Evolutionary conservation across 2,329 filamentous ascomycete species (phyloP).

Genomic region (Hypoxylon sp.): DNA sequence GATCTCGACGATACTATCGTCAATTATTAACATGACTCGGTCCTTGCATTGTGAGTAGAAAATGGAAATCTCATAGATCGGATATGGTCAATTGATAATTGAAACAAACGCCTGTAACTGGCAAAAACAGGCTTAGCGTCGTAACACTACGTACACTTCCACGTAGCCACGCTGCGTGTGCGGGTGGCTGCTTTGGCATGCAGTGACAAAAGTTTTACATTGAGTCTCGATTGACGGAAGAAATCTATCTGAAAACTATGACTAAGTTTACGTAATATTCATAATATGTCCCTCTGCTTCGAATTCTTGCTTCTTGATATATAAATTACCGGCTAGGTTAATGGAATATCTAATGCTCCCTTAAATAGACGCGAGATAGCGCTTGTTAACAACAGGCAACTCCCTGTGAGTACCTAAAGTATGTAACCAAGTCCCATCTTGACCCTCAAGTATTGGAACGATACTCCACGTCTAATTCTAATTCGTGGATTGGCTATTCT

Average conservation of each 20-base stretch:
- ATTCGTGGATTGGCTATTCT: neutral
- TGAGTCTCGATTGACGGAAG: neutral
- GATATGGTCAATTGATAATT: slow-evolving; percentile 8
- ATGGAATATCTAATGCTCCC: neutral
- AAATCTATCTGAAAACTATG: slow-evolving; percentile 11
- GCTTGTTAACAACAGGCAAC: slow-evolving; percentile 19
- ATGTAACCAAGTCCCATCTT: neutral
- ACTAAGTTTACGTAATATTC: neutral
- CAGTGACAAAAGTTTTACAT: neutral
- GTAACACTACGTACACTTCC: slow-evolving; percentile 4
- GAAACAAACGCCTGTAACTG: slow-evolving; percentile 8
- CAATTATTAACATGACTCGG: slow-evolving; percentile 1
- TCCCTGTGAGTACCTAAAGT: slow-evolving; percentile 7
- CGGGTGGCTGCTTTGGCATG: slow-evolving; percentile 27
- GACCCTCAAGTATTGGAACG: slow-evolving; percentile 8
- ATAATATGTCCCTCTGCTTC: neutral
- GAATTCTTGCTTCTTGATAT: neutral
- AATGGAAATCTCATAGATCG: slow-evolving; percentile 11
- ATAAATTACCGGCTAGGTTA: neutral
- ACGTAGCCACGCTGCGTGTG: neutral
- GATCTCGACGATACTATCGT: neutral
- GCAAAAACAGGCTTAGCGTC: slow-evolving; percentile 11
- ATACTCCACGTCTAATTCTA: slow-evolving; percentile 15
- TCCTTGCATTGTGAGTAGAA: slow-evolving; percentile 5
- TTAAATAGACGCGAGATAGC: slow-evolving; percentile 31